Percentiles rank a stretch among this genome's conserved stretches.
Evolutionary conservation across 805 yeast species (phyloP).

Genomic region (Myxozyma sirexii): DNA sequence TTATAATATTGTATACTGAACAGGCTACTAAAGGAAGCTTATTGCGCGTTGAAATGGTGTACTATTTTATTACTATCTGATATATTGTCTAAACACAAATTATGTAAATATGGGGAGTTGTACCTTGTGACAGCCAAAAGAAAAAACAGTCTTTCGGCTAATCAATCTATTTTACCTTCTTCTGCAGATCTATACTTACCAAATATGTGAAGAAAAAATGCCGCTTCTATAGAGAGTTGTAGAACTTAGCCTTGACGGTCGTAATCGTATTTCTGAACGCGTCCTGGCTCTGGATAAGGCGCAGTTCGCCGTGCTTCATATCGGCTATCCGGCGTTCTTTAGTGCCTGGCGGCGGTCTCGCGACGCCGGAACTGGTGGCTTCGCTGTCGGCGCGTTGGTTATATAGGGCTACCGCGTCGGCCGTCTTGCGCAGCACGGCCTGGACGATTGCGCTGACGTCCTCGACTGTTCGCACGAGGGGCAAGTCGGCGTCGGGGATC

Average conservation of each 20-base stretch:
- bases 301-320: slow-evolving; percentile 32
- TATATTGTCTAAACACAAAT: no score
- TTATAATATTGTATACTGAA: no score
- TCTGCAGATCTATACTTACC: no score
- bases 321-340: slow-evolving; percentile 31
- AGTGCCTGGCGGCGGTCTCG: slow-evolving; percentile 24
- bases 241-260: slow-evolving; percentile 15
- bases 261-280: slow-evolving; percentile 8
- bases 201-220: no score
- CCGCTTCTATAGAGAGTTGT: neutral
- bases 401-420: slow-evolving; percentile 33
- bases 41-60: no score
- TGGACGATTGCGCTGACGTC: slow-evolving; percentile 62
- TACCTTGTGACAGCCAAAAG: no score
- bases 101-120: no score
- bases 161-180: no score
- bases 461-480: slow-evolving; percentile 43
- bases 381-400: slow-evolving; percentile 11
- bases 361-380: slow-evolving; percentile 13
- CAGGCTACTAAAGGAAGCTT: no score
- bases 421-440: slow-evolving; percentile 54
- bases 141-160: no score
- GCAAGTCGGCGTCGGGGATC: slow-evolving; percentile 34
- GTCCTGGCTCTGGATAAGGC: slow-evolving; percentile 28
- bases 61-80: no score